Base-by-base conservation (phyloP, 805 yeast species). In the Lachancea sp. region DNA sequence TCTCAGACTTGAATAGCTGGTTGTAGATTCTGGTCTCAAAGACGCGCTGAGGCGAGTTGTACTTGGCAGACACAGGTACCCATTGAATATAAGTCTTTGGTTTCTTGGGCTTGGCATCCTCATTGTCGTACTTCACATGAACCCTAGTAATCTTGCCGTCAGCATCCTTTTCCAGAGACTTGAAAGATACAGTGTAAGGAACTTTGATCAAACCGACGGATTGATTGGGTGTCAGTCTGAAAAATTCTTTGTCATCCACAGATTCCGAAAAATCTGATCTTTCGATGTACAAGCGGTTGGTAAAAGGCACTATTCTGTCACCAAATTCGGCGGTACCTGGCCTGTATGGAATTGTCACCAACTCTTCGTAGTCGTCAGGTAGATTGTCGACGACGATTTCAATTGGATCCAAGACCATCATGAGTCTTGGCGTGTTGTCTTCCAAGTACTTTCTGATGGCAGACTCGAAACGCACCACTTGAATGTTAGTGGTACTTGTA, bases 1-100 rank as follows among this genome's bases (percentile, higher is more conserved):
- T 93, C 58, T 93, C 98, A 42, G 91, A 81, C 50, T 80, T 78
- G 77, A 93, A 93, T 53, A 93, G 72, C 63, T 81, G 91, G 60
- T 87, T 85, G 69, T 91, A 89, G 51, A 87, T 74, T 67, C 98
- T 81, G 20, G 90, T 85, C 67, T 93, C 95, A 26, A 73, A 66
- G 46, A 93, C 65, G 44, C 66, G 66, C 38, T 84, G 72, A 3
- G 91, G 90, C 9, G 88, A 80, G 35, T 70, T 68, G 56, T 78
- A 71, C 49, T 77, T 75, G 27, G 71, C 68, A 18, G 81, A 71
- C 50, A 79, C 79, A 42, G 96, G 95, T 42, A 93, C 81, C 99
- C 99, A 93, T 70, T 93, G 99, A 60, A 93, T 89, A 63, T 74
- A 93, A 9, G 99, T 90, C 78, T 91, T 93, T 60, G 99, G 99